These are phyloP conservation scores for Hydnum rufescens DNA, from an alignment of 768 basidiomycete genomes.

Conservation along the genomic window DNA sequence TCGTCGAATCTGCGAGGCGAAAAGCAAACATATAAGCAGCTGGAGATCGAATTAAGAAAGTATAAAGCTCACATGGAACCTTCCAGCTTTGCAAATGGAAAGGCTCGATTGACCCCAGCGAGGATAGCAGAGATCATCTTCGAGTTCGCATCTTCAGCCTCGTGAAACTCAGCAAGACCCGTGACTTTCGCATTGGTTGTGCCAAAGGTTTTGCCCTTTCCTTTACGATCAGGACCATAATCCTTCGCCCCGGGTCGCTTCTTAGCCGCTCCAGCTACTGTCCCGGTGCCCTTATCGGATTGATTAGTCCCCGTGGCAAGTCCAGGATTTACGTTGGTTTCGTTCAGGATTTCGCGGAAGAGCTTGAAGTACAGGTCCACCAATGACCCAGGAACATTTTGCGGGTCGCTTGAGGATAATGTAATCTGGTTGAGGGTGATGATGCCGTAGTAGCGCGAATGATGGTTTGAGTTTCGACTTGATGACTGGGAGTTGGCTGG, in stretches of 20 bases:
- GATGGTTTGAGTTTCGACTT: constrained; percentile 24
- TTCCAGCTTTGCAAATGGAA: constrained; percentile 79
- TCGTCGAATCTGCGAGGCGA: constrained; percentile 40
- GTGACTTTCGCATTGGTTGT: neutral
- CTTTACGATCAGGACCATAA: constrained; percentile 19
- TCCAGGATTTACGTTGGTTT: constrained; percentile 23
- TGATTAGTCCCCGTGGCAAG: constrained; percentile 16
- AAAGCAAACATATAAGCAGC: neutral
- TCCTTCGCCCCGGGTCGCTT: neutral
- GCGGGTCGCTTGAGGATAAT: constrained; percentile 34
- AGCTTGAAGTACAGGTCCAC: constrained; percentile 89
- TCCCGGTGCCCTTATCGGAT: constrained; percentile 12
- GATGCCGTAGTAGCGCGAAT: constrained; percentile 77
- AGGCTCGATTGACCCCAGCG: constrained; percentile 84
- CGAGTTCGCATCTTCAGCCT: constrained; percentile 62
- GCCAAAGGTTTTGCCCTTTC: constrained; percentile 23
- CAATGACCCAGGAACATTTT: constrained; percentile 52
- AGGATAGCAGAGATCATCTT: constrained; percentile 76
- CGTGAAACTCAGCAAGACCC: constrained; percentile 35
- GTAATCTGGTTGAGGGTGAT: constrained; percentile 93
- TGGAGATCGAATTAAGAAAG: neutral
- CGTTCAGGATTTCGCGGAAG: constrained; percentile 68
- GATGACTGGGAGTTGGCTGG: constrained; percentile 20
- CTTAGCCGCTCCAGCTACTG: constrained; percentile 11
- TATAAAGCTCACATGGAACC: constrained; percentile 22